phyloP scores from a whole-genome alignment of 2,329 filamentous ascomycete genomes.

The Berkeleyomyces basicola region DNA sequence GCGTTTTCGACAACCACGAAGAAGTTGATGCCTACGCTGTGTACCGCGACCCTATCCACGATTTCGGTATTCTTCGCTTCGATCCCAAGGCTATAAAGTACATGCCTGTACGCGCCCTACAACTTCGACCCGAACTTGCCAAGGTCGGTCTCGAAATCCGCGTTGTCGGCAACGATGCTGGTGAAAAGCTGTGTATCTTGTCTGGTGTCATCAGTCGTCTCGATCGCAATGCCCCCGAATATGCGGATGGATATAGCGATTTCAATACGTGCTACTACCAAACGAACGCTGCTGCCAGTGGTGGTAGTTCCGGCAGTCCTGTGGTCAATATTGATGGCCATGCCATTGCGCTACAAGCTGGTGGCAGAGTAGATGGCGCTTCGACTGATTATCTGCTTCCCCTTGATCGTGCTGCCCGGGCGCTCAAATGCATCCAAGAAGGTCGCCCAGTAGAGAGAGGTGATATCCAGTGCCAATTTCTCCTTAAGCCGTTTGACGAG shows the following conservation, averaged over 20 bases:
- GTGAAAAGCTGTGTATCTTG: slow-evolving; percentile 93
- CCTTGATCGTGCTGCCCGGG: slow-evolving; percentile 74
- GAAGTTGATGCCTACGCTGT: slow-evolving; percentile 91
- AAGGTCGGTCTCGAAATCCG: slow-evolving; percentile 86
- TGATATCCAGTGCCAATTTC: slow-evolving; percentile 95
- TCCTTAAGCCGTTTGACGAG: slow-evolving; percentile 94
- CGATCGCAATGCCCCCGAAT: slow-evolving; percentile 92
- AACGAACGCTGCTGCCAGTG: slow-evolving; percentile 89
- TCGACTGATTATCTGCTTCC: slow-evolving; percentile 97
- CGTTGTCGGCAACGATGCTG: slow-evolving; percentile 94
- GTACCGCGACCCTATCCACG: slow-evolving; percentile 95
- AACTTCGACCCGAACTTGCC: slow-evolving; percentile 71
- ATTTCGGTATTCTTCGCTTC: slow-evolving; percentile 94
- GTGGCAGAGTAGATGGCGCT: slow-evolving; percentile 82
- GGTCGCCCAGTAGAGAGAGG: slow-evolving; percentile 65
- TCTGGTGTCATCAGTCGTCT: slow-evolving; percentile 93
- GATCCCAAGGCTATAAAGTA: slow-evolving; percentile 94
- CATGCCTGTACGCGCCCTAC: slow-evolving; percentile 71
- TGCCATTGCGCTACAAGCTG: slow-evolving; percentile 84
- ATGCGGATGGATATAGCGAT: slow-evolving; percentile 94
- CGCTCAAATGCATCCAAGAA: slow-evolving; percentile 68
- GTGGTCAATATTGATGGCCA: slow-evolving; percentile 91
- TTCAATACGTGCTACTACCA: slow-evolving; percentile 97
- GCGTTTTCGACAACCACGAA: slow-evolving; percentile 97
- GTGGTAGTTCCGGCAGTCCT: slow-evolving; percentile 93